A percentile compares a stretch with the other conserved stretches of the same genome.
These are phyloP conservation scores for Helianthus tuberosus DNA, from an alignment of 129 eudicot species.

Conservation along the genomic window DNA sequence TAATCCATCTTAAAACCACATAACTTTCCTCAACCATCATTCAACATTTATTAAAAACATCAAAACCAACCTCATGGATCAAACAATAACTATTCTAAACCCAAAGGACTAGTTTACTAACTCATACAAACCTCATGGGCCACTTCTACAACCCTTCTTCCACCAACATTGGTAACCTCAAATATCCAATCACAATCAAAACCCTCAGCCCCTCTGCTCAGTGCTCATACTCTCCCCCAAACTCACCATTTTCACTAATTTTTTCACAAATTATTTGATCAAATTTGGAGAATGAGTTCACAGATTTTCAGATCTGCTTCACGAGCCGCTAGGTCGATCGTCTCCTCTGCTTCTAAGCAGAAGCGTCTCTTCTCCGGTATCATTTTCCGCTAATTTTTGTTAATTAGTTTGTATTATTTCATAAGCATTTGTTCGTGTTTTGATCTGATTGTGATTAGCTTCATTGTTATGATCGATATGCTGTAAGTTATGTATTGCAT, in stretches of 20 bases:
- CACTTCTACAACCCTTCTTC: not conserved
- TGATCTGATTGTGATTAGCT: slow-evolving; percentile 20
- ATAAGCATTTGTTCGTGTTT: slow-evolving; percentile 7
- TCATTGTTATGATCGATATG: not conserved
- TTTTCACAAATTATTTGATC: slow-evolving; percentile 14
- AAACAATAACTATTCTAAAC: not conserved
- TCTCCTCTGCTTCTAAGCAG: slow-evolving; percentile 53
- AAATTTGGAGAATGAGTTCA: slow-evolving; percentile 54
- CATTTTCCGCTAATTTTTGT: not conserved
- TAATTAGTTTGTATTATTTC: not conserved
- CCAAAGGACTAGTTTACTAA: slow-evolving; percentile 5
- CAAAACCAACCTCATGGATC: not conserved
- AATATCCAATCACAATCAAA: slow-evolving; percentile 36
- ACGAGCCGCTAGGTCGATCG: slow-evolving; percentile 66
- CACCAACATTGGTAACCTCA: slow-evolving; percentile 27
- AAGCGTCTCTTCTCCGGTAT: slow-evolving; percentile 61
- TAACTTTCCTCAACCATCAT: not conserved
- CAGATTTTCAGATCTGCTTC: slow-evolving; percentile 76
- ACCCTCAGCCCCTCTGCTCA: slow-evolving; percentile 7
- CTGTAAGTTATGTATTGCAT: not conserved
- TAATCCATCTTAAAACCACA: not conserved
- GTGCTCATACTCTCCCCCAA: slow-evolving; percentile 19
- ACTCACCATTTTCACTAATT: not conserved
- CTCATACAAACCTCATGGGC: slow-evolving; percentile 24
- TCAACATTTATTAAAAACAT: not conserved